phyloP scores from a whole-genome alignment of 139 green algal genomes.

The Bryopsis sp. region DNA sequence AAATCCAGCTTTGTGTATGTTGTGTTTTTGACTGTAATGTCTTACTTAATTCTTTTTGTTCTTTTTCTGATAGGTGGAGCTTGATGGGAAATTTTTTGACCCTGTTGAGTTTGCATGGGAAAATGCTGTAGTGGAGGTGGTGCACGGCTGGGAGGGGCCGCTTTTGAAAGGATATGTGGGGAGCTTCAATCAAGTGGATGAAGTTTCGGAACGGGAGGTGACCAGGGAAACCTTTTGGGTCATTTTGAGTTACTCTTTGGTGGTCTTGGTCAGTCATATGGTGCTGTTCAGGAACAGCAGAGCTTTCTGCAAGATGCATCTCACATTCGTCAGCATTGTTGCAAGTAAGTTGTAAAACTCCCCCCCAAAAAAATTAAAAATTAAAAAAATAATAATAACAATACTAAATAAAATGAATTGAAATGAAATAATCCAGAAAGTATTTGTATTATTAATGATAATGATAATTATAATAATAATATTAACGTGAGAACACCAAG shows the following conservation, averaged over 20 bases:
- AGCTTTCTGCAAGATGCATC: neutral
- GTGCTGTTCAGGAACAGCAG: neutral
- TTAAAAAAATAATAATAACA: too few species aligned
- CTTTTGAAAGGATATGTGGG: neutral
- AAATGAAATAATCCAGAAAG: neutral
- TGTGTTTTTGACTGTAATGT: too few species aligned
- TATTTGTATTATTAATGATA: neutral
- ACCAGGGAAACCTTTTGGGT: neutral
- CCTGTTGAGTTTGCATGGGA: too few species aligned
- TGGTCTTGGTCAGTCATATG: neutral
- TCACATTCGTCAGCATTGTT: conserved; percentile 1
- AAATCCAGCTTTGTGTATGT: too few species aligned
- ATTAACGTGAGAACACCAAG: neutral
- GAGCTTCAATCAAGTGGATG: neutral
- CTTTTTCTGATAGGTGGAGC: too few species aligned
- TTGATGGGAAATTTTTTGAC: too few species aligned
- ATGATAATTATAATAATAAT: neutral
- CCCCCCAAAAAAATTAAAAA: too few species aligned
- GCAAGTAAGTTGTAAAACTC: neutral
- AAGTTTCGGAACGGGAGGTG: neutral
- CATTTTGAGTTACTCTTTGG: neutral
- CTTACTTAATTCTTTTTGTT: too few species aligned
- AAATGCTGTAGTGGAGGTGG: too few species aligned
- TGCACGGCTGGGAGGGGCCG: too few species aligned
- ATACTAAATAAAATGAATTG: too few species aligned